Conservation (phyloP, 495 filamentous ascomycete species). For the Aspergillus steynii region DNA sequence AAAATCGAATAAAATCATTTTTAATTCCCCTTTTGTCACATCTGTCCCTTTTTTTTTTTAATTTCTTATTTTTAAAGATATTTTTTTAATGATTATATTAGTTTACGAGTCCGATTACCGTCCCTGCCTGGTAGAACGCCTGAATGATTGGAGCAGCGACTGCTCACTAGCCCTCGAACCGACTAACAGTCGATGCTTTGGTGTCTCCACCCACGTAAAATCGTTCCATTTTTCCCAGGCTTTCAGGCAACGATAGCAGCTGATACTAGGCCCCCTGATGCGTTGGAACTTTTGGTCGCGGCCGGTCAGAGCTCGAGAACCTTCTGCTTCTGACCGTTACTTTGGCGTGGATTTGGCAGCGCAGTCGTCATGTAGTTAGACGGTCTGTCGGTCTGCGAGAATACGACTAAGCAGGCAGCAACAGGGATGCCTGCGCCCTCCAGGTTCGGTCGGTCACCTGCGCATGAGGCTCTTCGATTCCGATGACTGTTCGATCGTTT, state of each 20-base stretch:
- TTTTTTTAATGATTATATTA: background rate
- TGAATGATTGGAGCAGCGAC: background rate
- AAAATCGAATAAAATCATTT: background rate
- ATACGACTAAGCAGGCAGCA: slow-evolving; percentile 1
- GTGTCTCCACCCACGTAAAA: background rate
- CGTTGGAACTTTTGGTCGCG: background rate
- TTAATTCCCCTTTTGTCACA: background rate
- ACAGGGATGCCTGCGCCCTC: background rate
- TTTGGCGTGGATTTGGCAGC: background rate
- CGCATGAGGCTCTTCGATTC: background rate
- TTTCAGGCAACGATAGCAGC: background rate
- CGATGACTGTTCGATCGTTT: background rate
- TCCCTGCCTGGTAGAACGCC: background rate
- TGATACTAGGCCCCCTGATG: background rate
- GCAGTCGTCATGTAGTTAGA: background rate
- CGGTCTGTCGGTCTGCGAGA: slow-evolving; percentile 1
- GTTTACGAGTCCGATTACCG: background rate
- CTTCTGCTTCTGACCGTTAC: slow-evolving; percentile 1
- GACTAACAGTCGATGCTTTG: too few species aligned
- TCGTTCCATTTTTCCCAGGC: background rate
- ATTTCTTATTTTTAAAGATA: background rate
- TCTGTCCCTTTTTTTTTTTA: background rate
- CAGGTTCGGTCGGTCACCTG: background rate
- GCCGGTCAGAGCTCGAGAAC: background rate
- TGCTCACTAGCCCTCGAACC: too few species aligned